Conservation (phyloP, 805 yeast genomes). For the Saccharomycopsis sp. region DNA sequence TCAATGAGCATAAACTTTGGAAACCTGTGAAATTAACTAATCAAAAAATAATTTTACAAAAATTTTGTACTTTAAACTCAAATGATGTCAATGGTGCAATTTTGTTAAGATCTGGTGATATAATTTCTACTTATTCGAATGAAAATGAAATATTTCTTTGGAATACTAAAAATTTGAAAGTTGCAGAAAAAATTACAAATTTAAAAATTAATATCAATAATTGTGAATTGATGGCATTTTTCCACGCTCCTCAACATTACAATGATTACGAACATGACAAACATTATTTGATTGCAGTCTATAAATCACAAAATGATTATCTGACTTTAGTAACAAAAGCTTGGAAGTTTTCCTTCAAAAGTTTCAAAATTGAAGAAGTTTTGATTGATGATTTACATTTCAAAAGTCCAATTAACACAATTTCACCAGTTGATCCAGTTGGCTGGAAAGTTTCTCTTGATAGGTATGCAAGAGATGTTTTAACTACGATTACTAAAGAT, state of each 20-base stretch:
- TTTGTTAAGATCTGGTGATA: conserved; percentile 37
- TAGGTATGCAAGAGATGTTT: conserved; percentile 31
- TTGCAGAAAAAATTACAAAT: conserved; percentile 18
- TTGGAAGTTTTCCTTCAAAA: conserved; percentile 29
- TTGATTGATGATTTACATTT: conserved; percentile 31
- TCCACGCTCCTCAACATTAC: conserved; percentile 14
- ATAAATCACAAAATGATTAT: conserved; percentile 20
- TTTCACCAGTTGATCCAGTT: conserved; percentile 60
- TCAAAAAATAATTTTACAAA: conserved; percentile 24
- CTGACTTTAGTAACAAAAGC: conserved; percentile 23
- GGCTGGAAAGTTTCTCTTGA: conserved; percentile 35
- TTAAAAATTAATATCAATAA: background rate
- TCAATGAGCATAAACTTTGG: conserved; percentile 58
- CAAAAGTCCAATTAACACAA: conserved; percentile 26
- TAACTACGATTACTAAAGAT: conserved; percentile 45
- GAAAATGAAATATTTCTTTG: conserved; percentile 40
- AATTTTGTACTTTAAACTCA: conserved; percentile 35
- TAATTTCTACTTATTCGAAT: conserved; percentile 36
- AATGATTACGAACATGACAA: conserved; percentile 20
- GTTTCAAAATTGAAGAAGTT: conserved; percentile 23
- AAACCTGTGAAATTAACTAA: conserved; percentile 27
- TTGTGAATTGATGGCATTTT: conserved; percentile 6
- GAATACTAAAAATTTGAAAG: conserved; percentile 36
- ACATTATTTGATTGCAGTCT: conserved; percentile 44
- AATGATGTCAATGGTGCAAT: conserved; percentile 34